These are phyloP conservation scores for Agarophyton chilense DNA, from an alignment of 23 red algal species.

Conservation along the genomic window DNA sequence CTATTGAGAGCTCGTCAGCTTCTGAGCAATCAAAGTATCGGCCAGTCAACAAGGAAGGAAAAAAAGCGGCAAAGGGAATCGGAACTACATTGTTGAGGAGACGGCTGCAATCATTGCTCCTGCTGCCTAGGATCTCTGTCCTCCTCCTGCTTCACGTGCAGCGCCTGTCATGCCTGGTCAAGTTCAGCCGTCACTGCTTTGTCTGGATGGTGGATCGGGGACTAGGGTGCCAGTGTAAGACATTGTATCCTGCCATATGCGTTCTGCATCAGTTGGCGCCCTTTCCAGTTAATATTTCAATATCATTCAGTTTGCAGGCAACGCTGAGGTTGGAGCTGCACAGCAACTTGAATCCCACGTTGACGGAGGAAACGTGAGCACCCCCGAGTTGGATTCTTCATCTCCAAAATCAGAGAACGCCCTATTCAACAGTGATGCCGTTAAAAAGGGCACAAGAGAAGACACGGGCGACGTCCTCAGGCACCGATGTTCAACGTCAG, in stretches of 20 bases:
- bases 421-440: constrained; percentile 17
- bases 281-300: not conserved
- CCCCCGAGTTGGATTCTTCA: not conserved
- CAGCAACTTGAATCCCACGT: not conserved
- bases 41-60: no score
- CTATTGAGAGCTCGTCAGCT: no score
- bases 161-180: not conserved
- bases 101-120: constrained; percentile 22
- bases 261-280: constrained; percentile 6
- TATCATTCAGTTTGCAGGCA: not conserved
- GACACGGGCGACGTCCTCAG: not conserved
- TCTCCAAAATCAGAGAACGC: not conserved
- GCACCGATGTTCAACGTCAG: constrained; percentile 27
- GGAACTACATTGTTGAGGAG: constrained; percentile 18
- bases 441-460: not conserved
- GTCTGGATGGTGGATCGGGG: constrained; percentile 6
- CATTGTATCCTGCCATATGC: constrained; percentile 5
- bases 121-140: constrained; percentile 16
- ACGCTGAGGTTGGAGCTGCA: not conserved
- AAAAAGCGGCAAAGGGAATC: not conserved
- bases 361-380: not conserved
- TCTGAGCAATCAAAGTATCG: no score
- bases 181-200: not conserved
- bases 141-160: constrained; percentile 16
- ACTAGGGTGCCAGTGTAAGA: not conserved